These are phyloP conservation scores for Marsdenia floribunda DNA, from an alignment of 257 asterid species.

Conservation along the genomic window DNA sequence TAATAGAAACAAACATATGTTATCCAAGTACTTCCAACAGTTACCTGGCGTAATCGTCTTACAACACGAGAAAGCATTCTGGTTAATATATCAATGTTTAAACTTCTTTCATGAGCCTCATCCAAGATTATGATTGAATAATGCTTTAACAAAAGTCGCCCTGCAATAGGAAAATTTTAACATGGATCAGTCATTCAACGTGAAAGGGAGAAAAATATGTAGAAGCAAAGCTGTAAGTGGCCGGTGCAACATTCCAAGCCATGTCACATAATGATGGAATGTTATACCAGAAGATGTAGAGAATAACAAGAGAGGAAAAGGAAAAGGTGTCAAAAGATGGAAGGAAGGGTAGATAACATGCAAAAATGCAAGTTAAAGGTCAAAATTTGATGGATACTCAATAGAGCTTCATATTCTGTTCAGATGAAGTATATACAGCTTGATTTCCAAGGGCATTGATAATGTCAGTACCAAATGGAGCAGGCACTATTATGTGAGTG, in stretches of 20 bases:
- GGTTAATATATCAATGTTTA: conserved; percentile 93
- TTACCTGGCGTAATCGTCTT: conserved; percentile 76
- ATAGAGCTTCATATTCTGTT: not conserved
- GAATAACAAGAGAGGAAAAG: too few relatives aligned
- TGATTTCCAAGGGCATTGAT: not conserved
- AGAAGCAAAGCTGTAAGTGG: not conserved
- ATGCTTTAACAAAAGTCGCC: conserved; percentile 73
- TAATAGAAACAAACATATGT: conserved; percentile 5
- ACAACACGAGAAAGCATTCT: conserved; percentile 98
- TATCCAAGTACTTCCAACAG: conserved; percentile 13
- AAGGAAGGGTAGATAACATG: too few relatives aligned
- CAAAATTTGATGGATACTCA: not conserved
- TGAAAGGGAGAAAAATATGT: not conserved
- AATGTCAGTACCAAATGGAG: not conserved
- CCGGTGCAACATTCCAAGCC: not conserved
- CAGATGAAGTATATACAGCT: not conserved
- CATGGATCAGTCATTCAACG: conserved; percentile 6
- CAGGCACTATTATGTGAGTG: not conserved
- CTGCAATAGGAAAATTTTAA: conserved; percentile 31
- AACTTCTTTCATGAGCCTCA: conserved; percentile 97
- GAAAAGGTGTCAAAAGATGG: too few relatives aligned
- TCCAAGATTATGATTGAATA: conserved; percentile 87
- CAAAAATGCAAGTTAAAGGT: not conserved
- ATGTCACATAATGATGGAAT: not conserved
- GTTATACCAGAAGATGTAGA: not conserved